Evolutionary conservation across 495 filamentous ascomycete genomes (phyloP).

Genomic region (Chlorociboria aeruginascens): DNA sequence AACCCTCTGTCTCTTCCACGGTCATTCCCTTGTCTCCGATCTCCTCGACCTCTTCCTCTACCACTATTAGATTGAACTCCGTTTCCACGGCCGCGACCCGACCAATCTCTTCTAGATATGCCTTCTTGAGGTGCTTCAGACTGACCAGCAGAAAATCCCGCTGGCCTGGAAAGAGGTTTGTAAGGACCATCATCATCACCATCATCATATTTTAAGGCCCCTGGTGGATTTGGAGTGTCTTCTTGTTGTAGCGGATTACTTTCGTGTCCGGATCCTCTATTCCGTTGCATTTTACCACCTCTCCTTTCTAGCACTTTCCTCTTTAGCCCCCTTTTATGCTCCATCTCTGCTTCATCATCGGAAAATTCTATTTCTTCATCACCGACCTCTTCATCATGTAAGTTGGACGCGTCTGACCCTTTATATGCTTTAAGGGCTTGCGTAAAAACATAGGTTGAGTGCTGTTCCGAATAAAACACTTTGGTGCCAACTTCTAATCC

Average conservation of each 20-base stretch:
- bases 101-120: slow-evolving; percentile 1
- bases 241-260: slow-evolving; percentile 24
- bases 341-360: slow-evolving; percentile 86
- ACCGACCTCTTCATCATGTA: slow-evolving; percentile 83
- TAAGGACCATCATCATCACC: slow-evolving; percentile 53
- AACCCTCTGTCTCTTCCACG: slow-evolving; percentile 27
- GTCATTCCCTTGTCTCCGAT: slow-evolving; percentile 36
- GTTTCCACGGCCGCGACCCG: slow-evolving; percentile 31
- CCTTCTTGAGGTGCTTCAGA: slow-evolving; percentile 25
- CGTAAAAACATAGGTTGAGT: slow-evolving; percentile 75
- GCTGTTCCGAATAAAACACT: slow-evolving; percentile 64
- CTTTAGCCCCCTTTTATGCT: slow-evolving; percentile 53
- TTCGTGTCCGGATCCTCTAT: slow-evolving; percentile 9
- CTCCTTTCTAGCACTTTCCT: slow-evolving; percentile 45
- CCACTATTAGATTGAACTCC: slow-evolving; percentile 13
- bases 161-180: slow-evolving; percentile 53
- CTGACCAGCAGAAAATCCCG: slow-evolving; percentile 27
- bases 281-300: slow-evolving; percentile 29
- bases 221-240: slow-evolving; percentile 16
- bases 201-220: slow-evolving; percentile 29
- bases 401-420: slow-evolving; percentile 83
- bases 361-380: slow-evolving; percentile 88
- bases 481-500: slow-evolving; percentile 51
- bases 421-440: slow-evolving; percentile 63
- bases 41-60: slow-evolving; percentile 36